Evolutionary conservation across 148 eudicot species (phyloP).

Genomic region (Selenicereus undatus): DNA sequence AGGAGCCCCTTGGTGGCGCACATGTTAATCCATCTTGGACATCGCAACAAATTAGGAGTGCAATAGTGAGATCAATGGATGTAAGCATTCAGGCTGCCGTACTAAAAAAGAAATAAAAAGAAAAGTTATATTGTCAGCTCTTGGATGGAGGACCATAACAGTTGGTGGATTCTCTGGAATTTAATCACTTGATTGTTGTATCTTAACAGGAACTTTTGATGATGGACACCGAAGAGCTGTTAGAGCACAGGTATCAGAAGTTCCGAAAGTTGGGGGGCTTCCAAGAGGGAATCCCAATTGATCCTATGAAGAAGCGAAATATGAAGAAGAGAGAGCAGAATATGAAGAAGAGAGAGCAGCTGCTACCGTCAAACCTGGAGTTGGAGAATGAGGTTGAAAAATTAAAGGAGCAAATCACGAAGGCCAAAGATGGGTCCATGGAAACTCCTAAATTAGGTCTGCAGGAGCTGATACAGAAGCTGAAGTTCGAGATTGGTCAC

Average conservation of each 20-base stretch:
- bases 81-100: conserved; percentile 42
- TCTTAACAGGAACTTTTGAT: conserved; percentile 61
- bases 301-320: conserved; percentile 51
- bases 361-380: conserved; percentile 42
- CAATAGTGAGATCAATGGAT: conserved; percentile 68
- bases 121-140: background rate
- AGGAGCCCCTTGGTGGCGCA: conserved; percentile 97
- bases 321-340: conserved; percentile 69
- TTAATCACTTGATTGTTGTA: conserved; percentile 4
- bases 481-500: conserved; percentile 55
- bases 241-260: conserved; percentile 59
- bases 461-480: conserved; percentile 55
- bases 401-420: conserved; percentile 57
- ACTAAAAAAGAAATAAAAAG: background rate
- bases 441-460: conserved; percentile 44
- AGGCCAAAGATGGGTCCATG: conserved; percentile 47
- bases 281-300: conserved; percentile 63
- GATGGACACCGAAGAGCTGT: conserved; percentile 62
- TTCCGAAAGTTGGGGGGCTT: conserved; percentile 75
- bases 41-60: conserved; percentile 69
- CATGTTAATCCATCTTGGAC: conserved; percentile 88
- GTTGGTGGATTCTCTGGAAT: conserved; percentile 5
- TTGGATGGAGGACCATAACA: background rate
- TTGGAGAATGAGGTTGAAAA: conserved; percentile 67
- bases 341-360: conserved; percentile 67